phyloP scores from a whole-genome alignment of 495 filamentous ascomycete species.

The Annulohypoxylon stygium region DNA sequence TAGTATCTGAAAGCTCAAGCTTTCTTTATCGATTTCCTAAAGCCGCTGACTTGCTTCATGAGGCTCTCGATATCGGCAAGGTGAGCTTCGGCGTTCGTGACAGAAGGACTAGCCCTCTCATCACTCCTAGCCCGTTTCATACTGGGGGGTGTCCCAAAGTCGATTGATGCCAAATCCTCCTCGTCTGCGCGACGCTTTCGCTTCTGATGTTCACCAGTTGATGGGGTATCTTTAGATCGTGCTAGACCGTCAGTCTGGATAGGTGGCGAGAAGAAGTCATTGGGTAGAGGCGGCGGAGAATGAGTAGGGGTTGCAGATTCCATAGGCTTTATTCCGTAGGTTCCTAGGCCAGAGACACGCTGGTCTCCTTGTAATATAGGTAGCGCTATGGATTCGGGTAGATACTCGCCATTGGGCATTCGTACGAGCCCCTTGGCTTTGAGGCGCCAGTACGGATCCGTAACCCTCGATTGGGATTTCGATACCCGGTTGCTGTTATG shows the following conservation, averaged over 20 bases:
- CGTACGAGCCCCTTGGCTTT: conserved; percentile 57
- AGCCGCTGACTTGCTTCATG: conserved; percentile 28
- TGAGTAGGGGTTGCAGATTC: conserved; percentile 29
- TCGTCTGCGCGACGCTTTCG: conserved; percentile 44
- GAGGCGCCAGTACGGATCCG: conserved; percentile 58
- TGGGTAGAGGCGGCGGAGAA: conserved; percentile 33
- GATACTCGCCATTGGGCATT: conserved; percentile 59
- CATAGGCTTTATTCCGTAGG: conserved; percentile 44
- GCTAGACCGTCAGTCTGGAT: conserved; percentile 6
- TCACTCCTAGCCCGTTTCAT: conserved; percentile 43
- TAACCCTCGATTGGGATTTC: conserved; percentile 42
- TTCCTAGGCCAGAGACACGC: conserved; percentile 44
- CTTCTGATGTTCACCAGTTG: conserved; percentile 32
- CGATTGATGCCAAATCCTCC: conserved; percentile 35
- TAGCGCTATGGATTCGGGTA: conserved; percentile 58
- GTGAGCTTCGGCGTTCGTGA: conserved; percentile 31
- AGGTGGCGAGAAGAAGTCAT: conserved; percentile 10
- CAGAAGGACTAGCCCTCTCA: conserved; percentile 6
- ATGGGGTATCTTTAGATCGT: conserved; percentile 29
- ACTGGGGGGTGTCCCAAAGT: conserved; percentile 17
- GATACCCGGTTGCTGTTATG: conserved; percentile 43
- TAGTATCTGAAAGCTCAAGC: neutral
- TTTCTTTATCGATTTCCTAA: neutral
- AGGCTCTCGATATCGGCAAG: conserved; percentile 46
- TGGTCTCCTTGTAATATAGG: conserved; percentile 49